phyloP scores from a whole-genome alignment of 495 filamentous ascomycete species.

The Copromyces sp. region DNA sequence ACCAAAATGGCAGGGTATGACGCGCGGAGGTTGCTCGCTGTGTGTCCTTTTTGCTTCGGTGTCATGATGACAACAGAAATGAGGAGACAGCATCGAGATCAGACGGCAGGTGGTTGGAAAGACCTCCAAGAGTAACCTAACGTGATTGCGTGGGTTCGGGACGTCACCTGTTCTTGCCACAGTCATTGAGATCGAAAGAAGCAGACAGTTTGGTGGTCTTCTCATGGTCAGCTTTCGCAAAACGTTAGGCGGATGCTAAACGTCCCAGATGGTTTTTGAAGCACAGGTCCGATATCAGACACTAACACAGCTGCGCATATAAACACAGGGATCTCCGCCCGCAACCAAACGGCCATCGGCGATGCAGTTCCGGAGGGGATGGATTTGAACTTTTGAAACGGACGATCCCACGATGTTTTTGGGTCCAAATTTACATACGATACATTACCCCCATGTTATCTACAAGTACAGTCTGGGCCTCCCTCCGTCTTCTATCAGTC shows the following conservation, averaged over 20 bases:
- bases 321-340: neutral
- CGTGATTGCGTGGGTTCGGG: neutral
- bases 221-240: neutral
- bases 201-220: neutral
- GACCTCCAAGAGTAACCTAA: no score
- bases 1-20: no score
- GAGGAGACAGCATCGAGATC: no score
- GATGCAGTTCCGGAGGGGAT: neutral
- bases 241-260: no score
- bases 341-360: neutral
- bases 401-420: neutral
- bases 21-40: no score
- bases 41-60: no score
- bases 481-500: neutral
- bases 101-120: no score
- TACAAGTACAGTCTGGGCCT: neutral
- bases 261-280: neutral
- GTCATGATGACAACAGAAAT: no score
- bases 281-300: neutral
- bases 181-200: neutral
- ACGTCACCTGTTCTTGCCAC: neutral
- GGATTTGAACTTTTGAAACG: neutral
- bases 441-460: no score
- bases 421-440: no score
- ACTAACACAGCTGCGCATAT: neutral